Evolutionary conservation across 139 green algal species (phyloP).

Genomic region (Microglena sp.): DNA sequence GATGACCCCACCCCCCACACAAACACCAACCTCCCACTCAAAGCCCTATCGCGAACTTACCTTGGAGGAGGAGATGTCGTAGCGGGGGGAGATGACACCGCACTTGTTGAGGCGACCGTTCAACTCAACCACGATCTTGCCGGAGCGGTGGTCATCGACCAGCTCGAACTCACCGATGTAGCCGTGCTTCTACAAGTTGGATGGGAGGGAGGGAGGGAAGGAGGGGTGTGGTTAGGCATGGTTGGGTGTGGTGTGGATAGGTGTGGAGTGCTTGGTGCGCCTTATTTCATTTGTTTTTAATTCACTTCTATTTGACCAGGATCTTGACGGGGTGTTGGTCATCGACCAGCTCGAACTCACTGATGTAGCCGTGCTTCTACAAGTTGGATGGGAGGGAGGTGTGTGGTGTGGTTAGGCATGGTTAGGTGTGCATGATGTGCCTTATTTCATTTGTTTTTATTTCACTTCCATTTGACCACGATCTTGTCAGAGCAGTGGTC

Average conservation of each 20-base stretch:
- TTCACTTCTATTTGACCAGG: slow-evolving; percentile 98
- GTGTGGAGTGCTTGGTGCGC: no score
- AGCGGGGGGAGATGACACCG: slow-evolving; percentile 95
- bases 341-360: slow-evolving; percentile 98
- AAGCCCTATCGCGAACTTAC: no score
- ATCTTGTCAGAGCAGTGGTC: slow-evolving; percentile 98
- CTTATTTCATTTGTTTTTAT: no score
- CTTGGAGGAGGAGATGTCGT: slow-evolving; percentile 78
- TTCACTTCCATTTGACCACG: slow-evolving; percentile 98
- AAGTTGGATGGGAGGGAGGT: background rate
- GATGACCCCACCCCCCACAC: no score
- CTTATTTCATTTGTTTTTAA: no score
- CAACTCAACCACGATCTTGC: slow-evolving; percentile 99
- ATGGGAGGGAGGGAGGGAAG: background rate
- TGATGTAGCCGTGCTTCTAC: slow-evolving; percentile 95
- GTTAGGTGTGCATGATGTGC: no score
- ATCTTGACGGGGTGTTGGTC: slow-evolving; percentile 98
- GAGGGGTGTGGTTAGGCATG: no score
- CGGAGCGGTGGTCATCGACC: slow-evolving; percentile 93
- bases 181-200: slow-evolving; percentile 61
- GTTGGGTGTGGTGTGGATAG: no score
- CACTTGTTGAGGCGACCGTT: slow-evolving; percentile 99
- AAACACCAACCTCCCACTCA: background rate
- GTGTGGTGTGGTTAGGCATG: no score
- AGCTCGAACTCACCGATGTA: slow-evolving; percentile 99